Evolutionary conservation across 495 filamentous ascomycete genomes (phyloP).

Genomic region (Xylaria cubensis): DNA sequence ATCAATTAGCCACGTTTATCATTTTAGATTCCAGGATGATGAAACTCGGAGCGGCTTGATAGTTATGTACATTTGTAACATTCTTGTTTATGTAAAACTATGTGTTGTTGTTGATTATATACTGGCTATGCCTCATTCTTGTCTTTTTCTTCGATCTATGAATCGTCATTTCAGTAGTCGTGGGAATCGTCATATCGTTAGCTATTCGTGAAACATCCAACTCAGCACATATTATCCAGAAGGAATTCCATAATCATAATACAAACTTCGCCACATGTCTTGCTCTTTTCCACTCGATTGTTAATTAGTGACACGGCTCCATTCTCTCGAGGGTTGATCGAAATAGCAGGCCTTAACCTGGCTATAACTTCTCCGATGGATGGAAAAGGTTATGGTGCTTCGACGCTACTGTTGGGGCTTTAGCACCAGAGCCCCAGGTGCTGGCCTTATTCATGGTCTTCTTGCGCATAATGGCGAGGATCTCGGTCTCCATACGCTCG

Average conservation of each 20-base stretch:
- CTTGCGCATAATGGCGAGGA: constrained; percentile 59
- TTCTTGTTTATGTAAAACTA: neutral
- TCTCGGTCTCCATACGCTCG: constrained; percentile 60
- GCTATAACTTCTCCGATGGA: constrained; percentile 2
- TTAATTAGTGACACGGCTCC: neutral
- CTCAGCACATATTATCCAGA: neutral
- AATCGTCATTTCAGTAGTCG: constrained; percentile 7
- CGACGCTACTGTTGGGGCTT: neutral
- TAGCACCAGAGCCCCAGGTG: constrained; percentile 49
- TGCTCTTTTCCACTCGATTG: neutral
- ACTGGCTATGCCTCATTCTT: neutral
- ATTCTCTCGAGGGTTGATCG: neutral
- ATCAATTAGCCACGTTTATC: neutral
- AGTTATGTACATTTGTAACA: neutral
- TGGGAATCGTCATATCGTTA: constrained; percentile 26
- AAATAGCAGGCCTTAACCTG: neutral
- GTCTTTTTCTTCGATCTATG: constrained; percentile 14
- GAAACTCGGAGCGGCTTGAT: neutral
- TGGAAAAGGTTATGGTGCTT: constrained; percentile 7
- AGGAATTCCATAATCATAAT: neutral
- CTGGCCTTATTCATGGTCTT: constrained; percentile 58
- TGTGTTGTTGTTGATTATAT: constrained; percentile 11
- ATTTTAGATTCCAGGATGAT: neutral
- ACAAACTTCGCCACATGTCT: neutral
- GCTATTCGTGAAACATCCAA: constrained; percentile 1